A percentile compares a stretch with the other conserved stretches of the same genome.
phyloP scores from a whole-genome alignment of 75 land plant species.

The Isoetes taiwanensis region DNA sequence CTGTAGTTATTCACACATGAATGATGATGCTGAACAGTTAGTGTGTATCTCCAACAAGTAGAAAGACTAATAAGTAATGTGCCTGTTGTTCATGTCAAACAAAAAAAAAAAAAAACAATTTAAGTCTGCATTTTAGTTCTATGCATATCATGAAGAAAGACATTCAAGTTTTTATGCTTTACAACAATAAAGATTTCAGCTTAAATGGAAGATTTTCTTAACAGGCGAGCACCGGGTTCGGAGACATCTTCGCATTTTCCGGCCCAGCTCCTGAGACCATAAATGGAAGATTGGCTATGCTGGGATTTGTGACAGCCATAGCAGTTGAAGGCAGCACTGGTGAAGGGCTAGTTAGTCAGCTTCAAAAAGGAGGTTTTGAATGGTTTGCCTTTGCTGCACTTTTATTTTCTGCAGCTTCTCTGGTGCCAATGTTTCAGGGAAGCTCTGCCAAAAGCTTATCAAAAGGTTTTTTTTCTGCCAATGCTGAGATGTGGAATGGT shows the following conservation, averaged over 20 bases:
- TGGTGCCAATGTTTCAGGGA: slow-evolving; percentile 58
- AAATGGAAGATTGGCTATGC: slow-evolving; percentile 80
- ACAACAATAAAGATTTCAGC: too few species aligned
- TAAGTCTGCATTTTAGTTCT: too few species aligned
- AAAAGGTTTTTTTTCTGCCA: slow-evolving; percentile 43
- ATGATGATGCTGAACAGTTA: too few species aligned
- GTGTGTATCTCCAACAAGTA: too few species aligned
- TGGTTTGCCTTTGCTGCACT: slow-evolving; percentile 41
- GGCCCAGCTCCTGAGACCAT: slow-evolving; percentile 83
- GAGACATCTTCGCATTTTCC: slow-evolving; percentile 52
- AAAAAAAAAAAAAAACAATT: too few species aligned
- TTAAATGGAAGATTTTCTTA: too few species aligned
- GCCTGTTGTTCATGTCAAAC: too few species aligned
- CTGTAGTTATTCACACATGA: too few species aligned
- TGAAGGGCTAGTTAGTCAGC: slow-evolving; percentile 14
- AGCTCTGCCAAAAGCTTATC: slow-evolving; percentile 36
- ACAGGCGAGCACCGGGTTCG: slow-evolving; percentile 45
- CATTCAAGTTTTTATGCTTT: too few species aligned
- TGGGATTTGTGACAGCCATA: slow-evolving; percentile 56
- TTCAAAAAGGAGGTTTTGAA: slow-evolving; percentile 23
- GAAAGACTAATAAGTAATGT: too few species aligned
- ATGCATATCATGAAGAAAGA: too few species aligned
- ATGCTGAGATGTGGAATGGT: slow-evolving; percentile 75
- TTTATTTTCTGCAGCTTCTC: slow-evolving; percentile 45
- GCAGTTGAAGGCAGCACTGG: slow-evolving; percentile 53